A percentile compares a stretch with the other conserved stretches of the same genome.
Evolutionary conservation across 2,329 filamentous ascomycete genomes (phyloP).

Genomic region (Remersonia thermophila): DNA sequence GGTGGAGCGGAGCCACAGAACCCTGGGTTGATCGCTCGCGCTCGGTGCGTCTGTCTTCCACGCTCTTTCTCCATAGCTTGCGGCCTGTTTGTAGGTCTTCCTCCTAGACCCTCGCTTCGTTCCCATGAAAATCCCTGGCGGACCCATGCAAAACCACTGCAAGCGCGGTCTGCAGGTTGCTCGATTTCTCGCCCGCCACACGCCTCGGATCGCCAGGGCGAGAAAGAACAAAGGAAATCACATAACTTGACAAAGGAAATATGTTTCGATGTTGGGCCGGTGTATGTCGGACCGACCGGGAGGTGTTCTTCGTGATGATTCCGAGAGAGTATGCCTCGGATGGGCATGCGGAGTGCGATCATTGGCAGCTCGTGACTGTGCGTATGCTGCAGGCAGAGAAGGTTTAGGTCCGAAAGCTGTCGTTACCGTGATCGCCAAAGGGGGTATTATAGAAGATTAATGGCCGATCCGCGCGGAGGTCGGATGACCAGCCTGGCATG

Average conservation of each 20-base stretch:
- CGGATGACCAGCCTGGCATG: constrained; percentile 5
- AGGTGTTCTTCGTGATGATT: constrained; percentile 4
- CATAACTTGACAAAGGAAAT: constrained; percentile 9
- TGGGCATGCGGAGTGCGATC: constrained; percentile 10
- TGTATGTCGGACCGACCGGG: constrained; percentile 14
- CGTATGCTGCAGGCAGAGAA: constrained; percentile 1
- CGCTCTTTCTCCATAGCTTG: not conserved
- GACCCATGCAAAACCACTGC: constrained; percentile 11
- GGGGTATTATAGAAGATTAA: constrained; percentile 8
- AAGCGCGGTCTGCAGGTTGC: constrained; percentile 4
- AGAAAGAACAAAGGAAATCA: constrained; percentile 1
- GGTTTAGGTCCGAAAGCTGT: constrained; percentile 3
- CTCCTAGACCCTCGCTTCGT: not conserved
- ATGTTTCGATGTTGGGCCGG: constrained; percentile 3
- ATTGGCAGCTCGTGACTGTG: constrained; percentile 2
- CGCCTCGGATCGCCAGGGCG: constrained; percentile 5
- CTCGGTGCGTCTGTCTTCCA: constrained; percentile 1
- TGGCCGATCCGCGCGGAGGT: constrained; percentile 4
- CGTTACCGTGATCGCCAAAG: constrained; percentile 5
- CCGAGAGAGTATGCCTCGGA: constrained; percentile 6
- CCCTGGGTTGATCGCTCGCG: not conserved
- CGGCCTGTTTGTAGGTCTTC: not conserved
- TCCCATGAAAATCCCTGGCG: constrained; percentile 1
- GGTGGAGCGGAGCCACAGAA: constrained; percentile 7
- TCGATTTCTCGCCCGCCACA: constrained; percentile 3